Evolutionary conservation across 495 filamentous ascomycete species (phyloP).

Genomic region (Pseudomonodictys pantanalensis): DNA sequence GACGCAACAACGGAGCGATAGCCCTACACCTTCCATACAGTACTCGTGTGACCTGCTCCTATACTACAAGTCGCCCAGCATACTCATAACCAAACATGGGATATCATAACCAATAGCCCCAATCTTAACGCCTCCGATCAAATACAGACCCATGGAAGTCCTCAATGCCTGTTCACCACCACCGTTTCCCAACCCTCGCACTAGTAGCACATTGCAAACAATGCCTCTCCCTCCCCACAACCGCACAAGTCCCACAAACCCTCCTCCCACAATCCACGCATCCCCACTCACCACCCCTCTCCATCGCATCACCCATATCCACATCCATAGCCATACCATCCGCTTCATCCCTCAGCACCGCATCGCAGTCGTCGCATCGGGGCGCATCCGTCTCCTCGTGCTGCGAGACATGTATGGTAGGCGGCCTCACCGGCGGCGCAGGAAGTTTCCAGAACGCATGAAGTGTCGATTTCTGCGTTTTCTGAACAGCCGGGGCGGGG

Average conservation of each 20-base stretch:
- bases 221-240: constrained; percentile 20
- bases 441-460: constrained; percentile 42
- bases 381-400: constrained; percentile 1
- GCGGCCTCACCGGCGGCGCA: constrained; percentile 13
- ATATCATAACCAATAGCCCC: too few species aligned
- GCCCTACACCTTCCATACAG: too few species aligned
- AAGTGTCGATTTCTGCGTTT: constrained; percentile 38
- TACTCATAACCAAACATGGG: too few species aligned
- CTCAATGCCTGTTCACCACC: constrained; percentile 10
- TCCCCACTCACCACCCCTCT: constrained; percentile 2
- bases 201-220: constrained; percentile 28
- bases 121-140: too few species aligned
- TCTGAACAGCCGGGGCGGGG: not conserved
- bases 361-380: constrained; percentile 42
- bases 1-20: too few species aligned
- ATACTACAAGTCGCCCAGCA: too few species aligned
- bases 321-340: constrained; percentile 27
- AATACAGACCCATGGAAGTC: too few species aligned
- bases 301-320: constrained; percentile 27
- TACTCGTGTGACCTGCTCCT: too few species aligned
- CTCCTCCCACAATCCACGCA: constrained; percentile 23
- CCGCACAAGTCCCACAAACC: constrained; percentile 33
- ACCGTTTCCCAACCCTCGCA: constrained; percentile 11
- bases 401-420: not conserved
- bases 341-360: constrained; percentile 1